A percentile compares a stretch with the other conserved stretches of the same genome.
phyloP scores from a whole-genome alignment of 1,284 basidiomycete genomes.

The Cryptococcus sp. region DNA sequence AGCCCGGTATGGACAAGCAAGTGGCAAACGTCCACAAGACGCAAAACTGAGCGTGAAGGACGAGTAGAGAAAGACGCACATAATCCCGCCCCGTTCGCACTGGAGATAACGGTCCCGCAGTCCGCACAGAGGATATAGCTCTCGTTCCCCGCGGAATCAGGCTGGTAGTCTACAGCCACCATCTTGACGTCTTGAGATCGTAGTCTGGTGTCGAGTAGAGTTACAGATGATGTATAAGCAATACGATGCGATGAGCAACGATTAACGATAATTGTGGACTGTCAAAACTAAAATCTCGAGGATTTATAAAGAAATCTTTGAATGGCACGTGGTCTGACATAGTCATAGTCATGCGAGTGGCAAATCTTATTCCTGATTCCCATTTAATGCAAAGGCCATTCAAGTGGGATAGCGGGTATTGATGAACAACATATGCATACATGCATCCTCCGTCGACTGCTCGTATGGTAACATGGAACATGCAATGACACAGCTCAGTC shows the following conservation, averaged over 20 bases:
- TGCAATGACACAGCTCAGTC: conserved; percentile 4
- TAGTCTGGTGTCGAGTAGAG: too few relatives aligned
- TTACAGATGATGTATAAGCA: too few relatives aligned
- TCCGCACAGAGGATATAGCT: conserved; percentile 55
- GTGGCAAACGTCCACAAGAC: too few relatives aligned
- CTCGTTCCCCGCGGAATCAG: conserved; percentile 46
- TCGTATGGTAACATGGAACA: not conserved
- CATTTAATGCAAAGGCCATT: not conserved
- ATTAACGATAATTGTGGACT: not conserved
- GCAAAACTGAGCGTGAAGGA: not conserved
- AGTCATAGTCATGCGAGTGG: not conserved
- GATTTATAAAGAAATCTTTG: not conserved
- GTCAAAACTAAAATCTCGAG: not conserved
- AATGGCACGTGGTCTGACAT: not conserved
- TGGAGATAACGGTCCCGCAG: conserved; percentile 78
- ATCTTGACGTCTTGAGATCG: conserved; percentile 18
- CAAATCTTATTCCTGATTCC: not conserved
- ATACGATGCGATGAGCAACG: not conserved
- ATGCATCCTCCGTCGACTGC: not conserved
- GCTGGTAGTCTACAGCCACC: conserved; percentile 51
- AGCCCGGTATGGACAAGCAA: too few relatives aligned
- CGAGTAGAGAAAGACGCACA: conserved; percentile 57
- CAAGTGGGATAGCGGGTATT: too few relatives aligned
- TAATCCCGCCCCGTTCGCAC: conserved; percentile 88
- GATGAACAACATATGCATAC: too few relatives aligned